phyloP scores from a whole-genome alignment of 1,284 basidiomycete genomes.

The Ustilago tritici region DNA sequence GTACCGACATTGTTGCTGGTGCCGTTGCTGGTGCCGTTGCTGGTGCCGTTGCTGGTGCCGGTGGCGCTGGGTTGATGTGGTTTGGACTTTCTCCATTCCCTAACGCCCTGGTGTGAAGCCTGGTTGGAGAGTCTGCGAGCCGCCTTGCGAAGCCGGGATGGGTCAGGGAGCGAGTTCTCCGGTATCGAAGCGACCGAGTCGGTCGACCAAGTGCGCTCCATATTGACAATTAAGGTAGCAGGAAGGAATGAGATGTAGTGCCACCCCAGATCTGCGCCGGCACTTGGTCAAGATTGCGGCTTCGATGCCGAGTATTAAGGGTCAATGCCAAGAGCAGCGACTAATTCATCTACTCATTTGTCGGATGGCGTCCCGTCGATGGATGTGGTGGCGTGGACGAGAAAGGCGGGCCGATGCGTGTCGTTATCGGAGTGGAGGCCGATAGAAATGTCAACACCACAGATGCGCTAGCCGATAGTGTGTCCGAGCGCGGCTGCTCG shows the following conservation, averaged over 20 bases:
- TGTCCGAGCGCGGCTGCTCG: neutral
- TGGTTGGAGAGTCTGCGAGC: slow-evolving; percentile 51
- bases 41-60: neutral
- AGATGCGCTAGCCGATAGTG: neutral
- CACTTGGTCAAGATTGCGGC: neutral
- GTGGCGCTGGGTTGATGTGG: slow-evolving; percentile 18
- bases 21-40: neutral
- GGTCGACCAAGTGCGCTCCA: slow-evolving; percentile 54
- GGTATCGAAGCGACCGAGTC: slow-evolving; percentile 45
- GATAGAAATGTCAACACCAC: neutral
- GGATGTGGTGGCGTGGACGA: neutral
- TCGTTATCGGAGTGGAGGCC: neutral
- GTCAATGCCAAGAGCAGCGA: neutral
- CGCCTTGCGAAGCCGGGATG: slow-evolving; percentile 40
- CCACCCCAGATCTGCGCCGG: neutral
- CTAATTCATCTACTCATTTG: neutral
- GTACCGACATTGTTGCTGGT: neutral
- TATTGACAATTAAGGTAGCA: neutral
- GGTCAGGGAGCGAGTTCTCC: slow-evolving; percentile 36
- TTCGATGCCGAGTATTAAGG: neutral
- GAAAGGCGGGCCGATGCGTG: neutral
- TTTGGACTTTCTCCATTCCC: slow-evolving; percentile 48
- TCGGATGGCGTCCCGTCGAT: neutral
- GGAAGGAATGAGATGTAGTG: neutral
- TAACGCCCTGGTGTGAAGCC: slow-evolving; percentile 27